Evolutionary conservation across 495 filamentous ascomycete species (phyloP).

Genomic region (Penicillium psychrofluorescens): DNA sequence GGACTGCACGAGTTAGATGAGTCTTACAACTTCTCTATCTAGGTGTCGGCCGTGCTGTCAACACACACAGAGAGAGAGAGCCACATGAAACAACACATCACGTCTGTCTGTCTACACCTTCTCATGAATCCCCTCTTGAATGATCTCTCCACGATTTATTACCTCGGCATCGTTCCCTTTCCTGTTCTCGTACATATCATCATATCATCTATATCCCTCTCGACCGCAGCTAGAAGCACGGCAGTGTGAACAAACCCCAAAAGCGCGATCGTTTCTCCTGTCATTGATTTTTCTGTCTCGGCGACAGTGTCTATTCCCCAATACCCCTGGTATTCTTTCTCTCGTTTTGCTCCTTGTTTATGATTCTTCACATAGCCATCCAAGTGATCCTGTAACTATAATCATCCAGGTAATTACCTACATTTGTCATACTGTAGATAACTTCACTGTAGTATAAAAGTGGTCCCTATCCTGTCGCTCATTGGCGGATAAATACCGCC

Average conservation of each 20-base stretch:
- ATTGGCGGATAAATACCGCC: conserved; percentile 35
- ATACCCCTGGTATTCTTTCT: conserved; percentile 33
- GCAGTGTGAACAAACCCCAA: conserved; percentile 16
- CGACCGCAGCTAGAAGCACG: conserved; percentile 9
- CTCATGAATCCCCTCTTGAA: no score
- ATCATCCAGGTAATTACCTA: no score
- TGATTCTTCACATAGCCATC: no score
- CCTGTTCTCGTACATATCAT: conserved; percentile 17
- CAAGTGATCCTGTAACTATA: background rate
- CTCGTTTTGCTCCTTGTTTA: conserved; percentile 8
- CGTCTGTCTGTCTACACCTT: no score
- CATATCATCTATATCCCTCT: background rate
- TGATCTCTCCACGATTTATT: no score
- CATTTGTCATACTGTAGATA: background rate
- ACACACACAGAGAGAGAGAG: no score
- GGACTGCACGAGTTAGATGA: background rate
- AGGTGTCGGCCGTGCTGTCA: background rate
- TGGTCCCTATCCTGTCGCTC: background rate
- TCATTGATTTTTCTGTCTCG: conserved; percentile 4
- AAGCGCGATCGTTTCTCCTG: conserved; percentile 5
- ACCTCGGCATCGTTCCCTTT: background rate
- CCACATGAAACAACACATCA: no score
- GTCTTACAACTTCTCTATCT: background rate
- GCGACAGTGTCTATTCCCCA: conserved; percentile 8
- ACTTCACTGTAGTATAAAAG: background rate